These are phyloP conservation scores for Curvularia eragrostidis DNA, from an alignment of 2,329 filamentous ascomycete species.

Conservation along the genomic window DNA sequence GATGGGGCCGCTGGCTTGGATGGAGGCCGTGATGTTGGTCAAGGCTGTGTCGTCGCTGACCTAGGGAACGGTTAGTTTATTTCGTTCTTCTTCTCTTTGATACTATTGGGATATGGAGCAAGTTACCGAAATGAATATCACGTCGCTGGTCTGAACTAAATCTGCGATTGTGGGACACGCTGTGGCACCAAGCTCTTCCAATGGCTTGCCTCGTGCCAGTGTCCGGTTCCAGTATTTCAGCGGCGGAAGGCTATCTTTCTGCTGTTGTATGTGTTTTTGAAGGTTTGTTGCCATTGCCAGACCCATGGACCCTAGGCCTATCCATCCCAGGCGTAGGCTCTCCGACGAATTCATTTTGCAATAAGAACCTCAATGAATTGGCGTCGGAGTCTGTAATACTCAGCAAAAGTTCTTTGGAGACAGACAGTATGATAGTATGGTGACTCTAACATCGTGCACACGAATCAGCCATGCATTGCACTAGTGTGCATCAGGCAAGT, in stretches of 20 bases:
- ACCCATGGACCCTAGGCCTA: slow-evolving; percentile 62
- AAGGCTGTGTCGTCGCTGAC: slow-evolving; percentile 54
- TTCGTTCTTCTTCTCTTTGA: background rate
- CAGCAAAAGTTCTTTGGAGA: background rate
- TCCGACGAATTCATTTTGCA: slow-evolving; percentile 16
- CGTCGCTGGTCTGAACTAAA: slow-evolving; percentile 26
- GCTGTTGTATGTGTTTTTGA: slow-evolving; percentile 50
- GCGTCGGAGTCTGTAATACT: background rate
- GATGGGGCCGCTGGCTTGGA: slow-evolving; percentile 28
- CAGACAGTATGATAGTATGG: background rate
- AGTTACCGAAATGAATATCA: slow-evolving; percentile 47
- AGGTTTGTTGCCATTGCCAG: slow-evolving; percentile 59
- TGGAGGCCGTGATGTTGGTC: slow-evolving; percentile 37
- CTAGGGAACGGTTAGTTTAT: slow-evolving; percentile 10
- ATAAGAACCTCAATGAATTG: background rate
- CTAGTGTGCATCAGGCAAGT: slow-evolving; percentile 15
- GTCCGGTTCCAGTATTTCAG: slow-evolving; percentile 58
- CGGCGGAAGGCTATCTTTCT: slow-evolving; percentile 14
- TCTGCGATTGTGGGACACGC: slow-evolving; percentile 26
- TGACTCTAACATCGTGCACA: background rate
- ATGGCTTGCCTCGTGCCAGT: slow-evolving; percentile 51
- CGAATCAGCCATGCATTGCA: slow-evolving; percentile 8
- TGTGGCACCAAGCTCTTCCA: slow-evolving; percentile 39
- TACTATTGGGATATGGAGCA: background rate
- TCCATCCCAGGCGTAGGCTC: slow-evolving; percentile 26